Conservation (phyloP, 2,329 filamentous ascomycete genomes). For the Calonectria fujianensis region DNA sequence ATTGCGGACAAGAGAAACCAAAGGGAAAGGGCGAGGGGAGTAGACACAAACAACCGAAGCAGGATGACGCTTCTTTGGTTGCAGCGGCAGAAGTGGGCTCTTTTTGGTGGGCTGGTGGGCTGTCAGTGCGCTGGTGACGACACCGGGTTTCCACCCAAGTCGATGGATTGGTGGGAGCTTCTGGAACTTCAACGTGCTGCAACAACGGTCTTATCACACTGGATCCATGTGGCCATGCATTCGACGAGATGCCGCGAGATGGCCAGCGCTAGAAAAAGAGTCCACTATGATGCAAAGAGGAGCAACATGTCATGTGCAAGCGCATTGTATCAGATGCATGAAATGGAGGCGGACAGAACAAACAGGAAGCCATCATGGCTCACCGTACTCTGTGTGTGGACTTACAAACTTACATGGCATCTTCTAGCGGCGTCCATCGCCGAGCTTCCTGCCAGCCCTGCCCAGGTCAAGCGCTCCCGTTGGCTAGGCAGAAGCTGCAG, state of each 20-base stretch:
- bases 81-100: conserved; percentile 31
- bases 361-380: not conserved
- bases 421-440: conserved; percentile 40
- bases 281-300: not conserved
- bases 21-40: conserved; percentile 36
- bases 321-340: conserved; percentile 14
- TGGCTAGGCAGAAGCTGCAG: conserved; percentile 24
- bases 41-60: conserved; percentile 14
- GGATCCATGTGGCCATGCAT: conserved; percentile 1
- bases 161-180: conserved; percentile 52
- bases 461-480: conserved; percentile 2
- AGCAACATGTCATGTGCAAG: not conserved
- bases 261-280: not conserved
- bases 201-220: not conserved
- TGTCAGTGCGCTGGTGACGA: conserved; percentile 51
- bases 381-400: not conserved
- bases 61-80: conserved; percentile 34
- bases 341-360: conserved; percentile 4
- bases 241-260: not conserved
- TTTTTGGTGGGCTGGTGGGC: conserved; percentile 43
- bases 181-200: conserved; percentile 47
- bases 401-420: conserved; percentile 32
- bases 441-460: conserved; percentile 12
- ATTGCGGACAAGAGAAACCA: not conserved
- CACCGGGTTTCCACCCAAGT: conserved; percentile 48